Evolutionary conservation across 306 rosid species (phyloP).

Genomic region (Prunus mume): DNA sequence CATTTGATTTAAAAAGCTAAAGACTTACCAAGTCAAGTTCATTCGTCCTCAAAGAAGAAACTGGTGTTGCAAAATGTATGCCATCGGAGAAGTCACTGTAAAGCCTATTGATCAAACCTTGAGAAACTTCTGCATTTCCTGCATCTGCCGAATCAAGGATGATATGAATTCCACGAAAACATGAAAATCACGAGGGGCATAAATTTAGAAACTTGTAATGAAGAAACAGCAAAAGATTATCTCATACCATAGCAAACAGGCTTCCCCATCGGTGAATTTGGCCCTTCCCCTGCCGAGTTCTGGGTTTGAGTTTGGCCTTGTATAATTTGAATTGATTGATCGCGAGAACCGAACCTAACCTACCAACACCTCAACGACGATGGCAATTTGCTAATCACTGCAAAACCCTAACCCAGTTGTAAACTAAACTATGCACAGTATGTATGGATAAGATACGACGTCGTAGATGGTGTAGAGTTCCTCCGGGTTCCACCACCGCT

Average conservation of each 20-base stretch:
- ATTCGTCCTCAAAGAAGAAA: slow-evolving; percentile 57
- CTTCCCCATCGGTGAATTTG: slow-evolving; percentile 27
- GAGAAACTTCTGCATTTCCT: slow-evolving; percentile 41
- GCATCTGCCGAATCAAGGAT: slow-evolving; percentile 27
- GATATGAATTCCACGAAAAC: neutral
- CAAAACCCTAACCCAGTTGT: neutral
- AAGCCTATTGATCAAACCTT: slow-evolving; percentile 58
- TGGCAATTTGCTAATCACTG: neutral
- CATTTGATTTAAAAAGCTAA: neutral
- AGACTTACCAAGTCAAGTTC: slow-evolving; percentile 68
- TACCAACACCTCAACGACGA: too few relatives aligned
- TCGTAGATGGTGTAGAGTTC: neutral
- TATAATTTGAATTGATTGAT: too few relatives aligned
- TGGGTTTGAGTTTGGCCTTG: neutral
- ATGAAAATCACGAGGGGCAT: too few relatives aligned
- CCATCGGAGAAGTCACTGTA: slow-evolving; percentile 53
- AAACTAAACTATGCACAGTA: neutral
- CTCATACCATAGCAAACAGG: slow-evolving; percentile 27
- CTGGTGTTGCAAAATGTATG: slow-evolving; percentile 64
- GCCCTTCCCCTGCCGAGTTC: too few relatives aligned
- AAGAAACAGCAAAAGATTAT: neutral
- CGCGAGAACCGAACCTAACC: too few relatives aligned
- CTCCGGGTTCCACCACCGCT: neutral
- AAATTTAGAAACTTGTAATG: neutral
- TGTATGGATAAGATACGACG: neutral